Conservation (phyloP, 331 rosid species). For the Quercus lobata region DNA sequence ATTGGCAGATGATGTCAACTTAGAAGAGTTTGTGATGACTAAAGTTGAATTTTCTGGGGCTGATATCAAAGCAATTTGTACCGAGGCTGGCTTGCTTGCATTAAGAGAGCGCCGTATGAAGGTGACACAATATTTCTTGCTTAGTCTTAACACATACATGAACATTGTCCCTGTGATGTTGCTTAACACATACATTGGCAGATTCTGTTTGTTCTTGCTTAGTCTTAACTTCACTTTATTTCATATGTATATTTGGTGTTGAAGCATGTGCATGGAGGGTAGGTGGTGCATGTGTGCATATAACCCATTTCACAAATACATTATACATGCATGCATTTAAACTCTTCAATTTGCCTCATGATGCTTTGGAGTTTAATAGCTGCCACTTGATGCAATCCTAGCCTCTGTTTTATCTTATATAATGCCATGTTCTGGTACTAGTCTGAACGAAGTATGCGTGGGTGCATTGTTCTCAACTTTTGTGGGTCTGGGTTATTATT, state of each 20-base stretch:
- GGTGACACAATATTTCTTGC: conserved; percentile 22
- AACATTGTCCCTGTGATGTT: background rate
- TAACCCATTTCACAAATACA: background rate
- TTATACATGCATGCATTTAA: background rate
- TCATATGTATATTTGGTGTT: background rate
- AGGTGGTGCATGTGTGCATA: background rate
- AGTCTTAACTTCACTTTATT: background rate
- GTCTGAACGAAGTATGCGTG: background rate
- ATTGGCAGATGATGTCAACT: conserved; percentile 56
- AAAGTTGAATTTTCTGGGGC: conserved; percentile 66
- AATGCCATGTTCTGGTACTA: background rate
- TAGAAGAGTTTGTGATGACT: conserved; percentile 61
- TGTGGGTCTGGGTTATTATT: background rate
- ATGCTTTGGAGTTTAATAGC: background rate
- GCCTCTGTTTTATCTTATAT: background rate
- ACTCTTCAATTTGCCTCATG: background rate
- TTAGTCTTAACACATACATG: background rate
- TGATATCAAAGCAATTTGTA: conserved; percentile 62
- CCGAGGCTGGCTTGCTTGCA: conserved; percentile 48
- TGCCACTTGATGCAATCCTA: background rate
- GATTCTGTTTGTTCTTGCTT: background rate
- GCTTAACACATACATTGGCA: no score
- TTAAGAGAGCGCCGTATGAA: conserved; percentile 63
- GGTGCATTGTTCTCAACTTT: background rate
- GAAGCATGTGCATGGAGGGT: background rate